Evolutionary conservation across 495 filamentous ascomycete genomes (phyloP), one percentile per base, ranked within the genome.

Genomic region (Hyphodiscus hymeniophilus): DNA sequence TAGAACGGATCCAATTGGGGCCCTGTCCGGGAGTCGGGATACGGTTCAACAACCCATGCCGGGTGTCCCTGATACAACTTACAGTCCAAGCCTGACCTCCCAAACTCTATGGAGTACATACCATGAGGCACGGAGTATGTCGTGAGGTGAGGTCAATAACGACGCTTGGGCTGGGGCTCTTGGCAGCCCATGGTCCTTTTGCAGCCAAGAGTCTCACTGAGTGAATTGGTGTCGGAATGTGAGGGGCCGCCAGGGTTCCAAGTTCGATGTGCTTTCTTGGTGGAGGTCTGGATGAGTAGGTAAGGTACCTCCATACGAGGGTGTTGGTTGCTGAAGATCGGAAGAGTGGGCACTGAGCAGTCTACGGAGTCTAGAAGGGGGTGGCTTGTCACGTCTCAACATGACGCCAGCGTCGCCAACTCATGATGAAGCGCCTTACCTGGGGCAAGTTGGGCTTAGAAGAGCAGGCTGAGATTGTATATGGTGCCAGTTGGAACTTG

Each of bases 61-160:
- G 26, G 39, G 39, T 55, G 33, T 51, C 53, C 57, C 57, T 60
- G 57, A 60, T 54, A 60, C 57, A n/a, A n/a, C n/a, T n/a, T n/a
- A n/a, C n/a, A n/a, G n/a, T n/a, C n/a, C n/a, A 60, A 60, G 50
- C 53, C 47, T 50, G 51, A 56, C 50, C 50, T 42, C 50, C 47
- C 46, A 46, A 59, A 54, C 56, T 49, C 51, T n/a, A n/a, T n/a
- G n/a, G n/a, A n/a, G n/a, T n/a, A n/a, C n/a, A n/a, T n/a, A n/a
- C n/a, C n/a, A n/a, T n/a, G n/a, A n/a, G n/a, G n/a, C n/a, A n/a
- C n/a, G n/a, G n/a, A n/a, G n/a, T n/a, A n/a, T n/a, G n/a, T n/a
- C 50, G 52, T 51, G 53, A 51, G 38, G 52, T 56, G 53, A 56
- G 53, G 47, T 53, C 41, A 47, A 42, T 40, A 54, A 56, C 38